phyloP scores from a whole-genome alignment of 2,329 filamentous ascomycete species.

The Coccinonectria pachysandricola region DNA sequence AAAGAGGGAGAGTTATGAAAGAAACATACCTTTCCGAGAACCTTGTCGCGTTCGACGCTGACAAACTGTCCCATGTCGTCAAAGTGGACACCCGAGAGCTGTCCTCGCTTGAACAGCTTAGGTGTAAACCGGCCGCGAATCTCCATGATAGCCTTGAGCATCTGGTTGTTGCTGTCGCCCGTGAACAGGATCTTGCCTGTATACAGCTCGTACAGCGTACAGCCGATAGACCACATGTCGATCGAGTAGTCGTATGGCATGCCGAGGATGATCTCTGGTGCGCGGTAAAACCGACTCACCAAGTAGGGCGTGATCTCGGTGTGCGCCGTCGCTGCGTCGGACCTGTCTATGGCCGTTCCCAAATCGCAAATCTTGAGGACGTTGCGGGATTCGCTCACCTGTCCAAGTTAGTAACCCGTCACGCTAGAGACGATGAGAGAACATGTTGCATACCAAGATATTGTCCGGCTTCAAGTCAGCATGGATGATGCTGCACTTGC shows the following conservation, averaged over 20 bases:
- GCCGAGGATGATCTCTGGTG: conserved; percentile 94
- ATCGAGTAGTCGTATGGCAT: conserved; percentile 90
- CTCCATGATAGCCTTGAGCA: conserved; percentile 94
- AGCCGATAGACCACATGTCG: conserved; percentile 97
- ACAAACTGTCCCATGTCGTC: conserved; percentile 76
- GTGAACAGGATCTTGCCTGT: conserved; percentile 96
- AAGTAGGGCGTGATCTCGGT: conserved; percentile 91
- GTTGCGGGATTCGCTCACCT: conserved; percentile 72
- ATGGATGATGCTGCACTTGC: conserved; percentile 87
- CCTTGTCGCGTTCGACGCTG: conserved; percentile 76
- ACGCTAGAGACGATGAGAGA: too few species aligned
- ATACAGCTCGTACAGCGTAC: conserved; percentile 92
- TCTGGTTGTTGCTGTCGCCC: conserved; percentile 93
- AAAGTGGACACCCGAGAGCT: conserved; percentile 69
- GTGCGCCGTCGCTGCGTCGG: conserved; percentile 59
- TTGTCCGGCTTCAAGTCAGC: conserved; percentile 98
- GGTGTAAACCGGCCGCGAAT: conserved; percentile 84
- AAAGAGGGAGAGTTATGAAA: too few species aligned
- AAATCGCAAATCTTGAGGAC: conserved; percentile 91
- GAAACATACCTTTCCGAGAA: conserved; percentile 66
- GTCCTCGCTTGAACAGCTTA: conserved; percentile 77
- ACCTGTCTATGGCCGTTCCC: conserved; percentile 86
- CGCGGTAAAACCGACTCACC: conserved; percentile 93
- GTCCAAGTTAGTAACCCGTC: conserved; percentile 6
- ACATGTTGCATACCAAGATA: conserved; percentile 59